Percentiles rank a stretch among this genome's conserved stretches.
These are phyloP conservation scores for Ophiocordyceps robertsii DNA, from an alignment of 2,329 filamentous ascomycete species.

Conservation along the genomic window DNA sequence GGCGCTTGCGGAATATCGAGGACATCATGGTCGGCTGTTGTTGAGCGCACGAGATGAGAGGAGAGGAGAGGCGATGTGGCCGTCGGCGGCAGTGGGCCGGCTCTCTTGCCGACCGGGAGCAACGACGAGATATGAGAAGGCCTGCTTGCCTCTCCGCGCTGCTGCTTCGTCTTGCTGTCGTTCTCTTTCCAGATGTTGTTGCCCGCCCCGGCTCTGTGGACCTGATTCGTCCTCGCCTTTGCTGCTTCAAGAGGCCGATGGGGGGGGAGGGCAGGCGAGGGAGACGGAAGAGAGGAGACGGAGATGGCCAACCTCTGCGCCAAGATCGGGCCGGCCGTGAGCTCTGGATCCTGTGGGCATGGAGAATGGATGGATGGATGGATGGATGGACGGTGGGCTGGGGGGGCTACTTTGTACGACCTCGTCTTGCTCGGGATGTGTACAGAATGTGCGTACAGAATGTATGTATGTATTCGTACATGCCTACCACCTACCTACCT, in stretches of 20 bases:
- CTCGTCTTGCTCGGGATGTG: not conserved
- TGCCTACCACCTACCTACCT: too few species aligned
- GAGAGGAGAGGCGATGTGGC: too few species aligned
- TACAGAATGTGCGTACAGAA: too few species aligned
- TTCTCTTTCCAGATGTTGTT: too few species aligned
- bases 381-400: not conserved
- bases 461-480: too few species aligned
- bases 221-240: not conserved
- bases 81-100: too few species aligned
- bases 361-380: not conserved
- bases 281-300: not conserved
- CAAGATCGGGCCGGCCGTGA: not conserved
- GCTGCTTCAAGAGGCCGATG: not conserved
- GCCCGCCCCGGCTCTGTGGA: too few species aligned
- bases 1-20: slow-evolving; percentile 30
- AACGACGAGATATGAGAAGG: too few species aligned
- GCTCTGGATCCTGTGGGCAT: not conserved
- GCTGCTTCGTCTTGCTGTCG: too few species aligned
- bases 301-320: not conserved
- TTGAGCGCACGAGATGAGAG: too few species aligned
- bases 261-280: not conserved
- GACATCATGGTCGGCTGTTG: slow-evolving; percentile 14
- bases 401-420: not conserved
- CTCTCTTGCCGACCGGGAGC: too few species aligned
- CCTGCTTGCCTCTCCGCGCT: too few species aligned